phyloP scores from a whole-genome alignment of 805 yeast species.

The Nakazawaea ernobii region DNA sequence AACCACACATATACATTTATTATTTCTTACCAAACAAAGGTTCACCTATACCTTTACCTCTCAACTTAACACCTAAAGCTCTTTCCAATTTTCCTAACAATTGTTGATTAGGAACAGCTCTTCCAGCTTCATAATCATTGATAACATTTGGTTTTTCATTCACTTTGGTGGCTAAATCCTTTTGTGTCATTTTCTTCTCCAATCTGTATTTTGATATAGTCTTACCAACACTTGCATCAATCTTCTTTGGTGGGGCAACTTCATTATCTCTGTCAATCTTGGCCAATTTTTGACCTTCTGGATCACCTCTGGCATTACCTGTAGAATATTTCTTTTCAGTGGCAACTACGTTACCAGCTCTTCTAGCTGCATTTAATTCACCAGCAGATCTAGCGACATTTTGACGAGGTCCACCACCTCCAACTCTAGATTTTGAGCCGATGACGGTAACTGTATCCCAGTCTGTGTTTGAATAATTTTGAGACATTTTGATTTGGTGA shows the following conservation, averaged over 20 bases:
- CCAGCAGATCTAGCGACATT: conserved; percentile 73
- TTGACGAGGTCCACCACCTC: conserved; percentile 73
- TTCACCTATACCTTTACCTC: conserved; percentile 94
- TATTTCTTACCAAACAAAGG: conserved; percentile 65
- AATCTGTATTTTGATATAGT: conserved; percentile 81
- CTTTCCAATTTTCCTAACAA: conserved; percentile 88
- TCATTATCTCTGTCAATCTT: conserved; percentile 92
- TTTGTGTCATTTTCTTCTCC: conserved; percentile 86
- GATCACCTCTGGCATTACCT: conserved; percentile 56
- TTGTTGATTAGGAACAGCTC: conserved; percentile 96
- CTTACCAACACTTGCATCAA: conserved; percentile 80
- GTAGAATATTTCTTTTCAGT: conserved; percentile 89
- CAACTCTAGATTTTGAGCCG: conserved; percentile 84
- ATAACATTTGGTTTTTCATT: conserved; percentile 95
- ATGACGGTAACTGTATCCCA: conserved; percentile 92
- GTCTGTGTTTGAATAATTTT: conserved; percentile 39
- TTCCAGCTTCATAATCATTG: conserved; percentile 95
- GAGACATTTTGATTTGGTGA: conserved; percentile 1
- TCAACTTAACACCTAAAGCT: conserved; percentile 86
- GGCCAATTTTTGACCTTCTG: conserved; percentile 93
- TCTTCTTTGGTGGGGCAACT: conserved; percentile 86
- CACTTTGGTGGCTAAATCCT: conserved; percentile 91
- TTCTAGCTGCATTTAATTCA: conserved; percentile 88
- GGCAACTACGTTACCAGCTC: conserved; percentile 82
- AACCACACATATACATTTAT: conserved; percentile 14